phyloP scores from a whole-genome alignment of 2,329 filamentous ascomycete genomes.

The Ascochyta rabiei region DNA sequence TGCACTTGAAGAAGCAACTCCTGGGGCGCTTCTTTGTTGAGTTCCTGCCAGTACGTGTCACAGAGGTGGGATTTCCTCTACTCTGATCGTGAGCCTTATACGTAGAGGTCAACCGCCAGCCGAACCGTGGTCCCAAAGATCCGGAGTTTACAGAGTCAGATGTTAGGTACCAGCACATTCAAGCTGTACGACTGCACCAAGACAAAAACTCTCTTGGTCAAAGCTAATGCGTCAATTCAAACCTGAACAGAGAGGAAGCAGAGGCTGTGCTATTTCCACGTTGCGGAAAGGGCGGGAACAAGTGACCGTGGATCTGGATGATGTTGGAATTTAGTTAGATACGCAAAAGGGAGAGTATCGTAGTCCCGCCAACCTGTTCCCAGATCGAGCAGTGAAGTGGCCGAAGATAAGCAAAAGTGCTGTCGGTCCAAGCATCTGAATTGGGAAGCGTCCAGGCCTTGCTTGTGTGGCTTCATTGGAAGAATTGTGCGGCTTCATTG shows the following conservation, averaged over 20 bases:
- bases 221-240: too few species aligned
- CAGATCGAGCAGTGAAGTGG: neutral
- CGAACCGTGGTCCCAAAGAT: neutral
- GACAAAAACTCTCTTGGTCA: neutral
- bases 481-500: neutral
- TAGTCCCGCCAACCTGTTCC: neutral
- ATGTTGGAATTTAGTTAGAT: too few species aligned
- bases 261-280: too few species aligned
- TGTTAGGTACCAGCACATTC: neutral
- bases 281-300: too few species aligned
- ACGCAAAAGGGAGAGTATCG: neutral
- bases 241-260: too few species aligned
- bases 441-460: too few species aligned
- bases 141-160: neutral
- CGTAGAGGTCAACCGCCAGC: neutral
- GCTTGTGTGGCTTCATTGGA: neutral
- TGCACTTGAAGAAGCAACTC: too few species aligned
- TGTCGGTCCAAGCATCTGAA: neutral
- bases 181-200: neutral
- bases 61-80: too few species aligned
- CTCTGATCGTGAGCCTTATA: too few species aligned
- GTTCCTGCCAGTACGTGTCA: too few species aligned
- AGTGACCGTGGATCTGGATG: too few species aligned
- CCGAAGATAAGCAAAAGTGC: neutral
- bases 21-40: too few species aligned